Percentiles rank a stretch among this genome's conserved stretches.
Conservation (phyloP, 164 flowering plant genomes). For the Cinnamomum micranthum region DNA sequence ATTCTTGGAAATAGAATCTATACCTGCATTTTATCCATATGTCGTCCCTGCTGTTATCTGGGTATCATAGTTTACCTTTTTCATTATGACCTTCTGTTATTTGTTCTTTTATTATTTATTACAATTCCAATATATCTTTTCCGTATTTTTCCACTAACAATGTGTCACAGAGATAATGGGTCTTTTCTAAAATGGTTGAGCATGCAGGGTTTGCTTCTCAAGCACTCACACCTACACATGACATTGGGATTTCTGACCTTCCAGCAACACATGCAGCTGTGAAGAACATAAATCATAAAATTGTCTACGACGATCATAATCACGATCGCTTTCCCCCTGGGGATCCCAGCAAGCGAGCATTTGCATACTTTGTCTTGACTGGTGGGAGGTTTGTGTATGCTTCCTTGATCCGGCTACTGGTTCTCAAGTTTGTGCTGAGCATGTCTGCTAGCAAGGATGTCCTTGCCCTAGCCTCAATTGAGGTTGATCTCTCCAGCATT, state of each 20-base stretch:
- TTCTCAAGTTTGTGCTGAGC: conserved; percentile 20
- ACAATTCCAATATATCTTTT: too few species aligned
- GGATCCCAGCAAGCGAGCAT: conserved; percentile 19
- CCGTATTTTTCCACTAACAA: neutral
- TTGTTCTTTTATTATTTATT: too few species aligned
- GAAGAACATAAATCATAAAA: conserved; percentile 19
- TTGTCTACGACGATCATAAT: conserved; percentile 12
- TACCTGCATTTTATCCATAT: too few species aligned
- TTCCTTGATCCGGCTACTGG: conserved; percentile 17
- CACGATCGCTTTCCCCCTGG: conserved; percentile 23
- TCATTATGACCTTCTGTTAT: too few species aligned
- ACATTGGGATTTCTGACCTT: conserved; percentile 5
- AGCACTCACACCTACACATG: conserved; percentile 8
- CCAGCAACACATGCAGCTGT: conserved; percentile 10
- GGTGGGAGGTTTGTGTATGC: conserved; percentile 16
- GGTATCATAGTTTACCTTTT: too few species aligned
- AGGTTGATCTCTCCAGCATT: conserved; percentile 16
- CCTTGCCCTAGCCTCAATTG: conserved; percentile 19
- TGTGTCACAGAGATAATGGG: neutral
- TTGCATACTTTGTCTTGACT: conserved; percentile 19
- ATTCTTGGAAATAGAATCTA: too few species aligned
- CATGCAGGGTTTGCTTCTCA: conserved; percentile 19
- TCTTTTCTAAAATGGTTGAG: conserved; percentile 1
- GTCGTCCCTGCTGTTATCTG: too few species aligned
- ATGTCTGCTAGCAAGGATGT: conserved; percentile 24